Base-by-base conservation (phyloP, 805 yeast species). In the Zygosaccharomyces rouxii region DNA sequence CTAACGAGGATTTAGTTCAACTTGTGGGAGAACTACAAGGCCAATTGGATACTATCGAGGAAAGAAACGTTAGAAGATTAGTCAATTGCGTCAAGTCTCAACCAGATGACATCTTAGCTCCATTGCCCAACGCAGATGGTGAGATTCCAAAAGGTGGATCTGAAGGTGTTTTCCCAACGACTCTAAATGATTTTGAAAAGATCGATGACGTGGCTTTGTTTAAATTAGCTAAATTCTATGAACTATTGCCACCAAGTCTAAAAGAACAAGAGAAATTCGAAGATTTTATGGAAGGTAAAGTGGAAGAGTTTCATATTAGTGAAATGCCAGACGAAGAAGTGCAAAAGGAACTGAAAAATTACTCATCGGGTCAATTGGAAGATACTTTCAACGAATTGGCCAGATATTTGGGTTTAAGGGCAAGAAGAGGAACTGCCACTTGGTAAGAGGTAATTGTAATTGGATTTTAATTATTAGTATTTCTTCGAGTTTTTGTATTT, bases 21-120 rank as follows among this genome's bases (percentile, higher is more conserved):
- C 72, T 90, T 40, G 97, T 89, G 11, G 88, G 87, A 9, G 98
- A 90, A 66, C 70, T 90, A 48, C 97, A 90, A 67, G 86, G 87
- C 7, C 97, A 90, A 68, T 74, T 90, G 59, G 90, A 86, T 46
- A 71, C 77, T 21, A 64, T 86, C 29, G 98, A 90, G 62, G 87
- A 86, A 55, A 77, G 95, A 56, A 78, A 85, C 14, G 76, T 86
- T 38, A 75, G 86, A 54, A 75, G 98, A 65, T 71, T 82, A 3
- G 77, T 79, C 53, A 89, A 89, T 62, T 71, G 86, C 1, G 73
- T 75, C 22, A 71, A 81, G 48, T 56, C 60, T 0, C 62, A 64
- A 0, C 66, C 68, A 9, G 69, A 69, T 13, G 80, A 74, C 14
- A 53, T 64, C 5, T 59, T 89, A n/a, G 86, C 85, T 0, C 84